Base-by-base conservation (phyloP, 805 yeast species). In the Spathaspora hagerdaliae region DNA sequence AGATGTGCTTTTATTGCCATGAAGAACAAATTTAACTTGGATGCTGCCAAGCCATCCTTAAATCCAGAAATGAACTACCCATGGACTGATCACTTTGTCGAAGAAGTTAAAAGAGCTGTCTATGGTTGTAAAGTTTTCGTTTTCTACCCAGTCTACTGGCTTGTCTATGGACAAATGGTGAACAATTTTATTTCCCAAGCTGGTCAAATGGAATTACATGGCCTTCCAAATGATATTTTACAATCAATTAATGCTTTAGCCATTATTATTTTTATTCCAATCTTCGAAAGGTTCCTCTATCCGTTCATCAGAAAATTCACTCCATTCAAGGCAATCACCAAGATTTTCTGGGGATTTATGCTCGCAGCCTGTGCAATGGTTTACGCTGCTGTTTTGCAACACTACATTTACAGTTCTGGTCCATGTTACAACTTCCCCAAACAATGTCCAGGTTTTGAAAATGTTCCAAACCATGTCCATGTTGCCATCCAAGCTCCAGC, bases 191-290 rank as follows among this genome's bases (percentile, higher is more conserved):
- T 83, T 46, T 76, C 87, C 35, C 88, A 83, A 60, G 88, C 91
- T 36, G 85, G 82, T 46, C 74, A 77, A 52, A 82, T 85, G 87
- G 79, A 83, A 54, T 69, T 77, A 44, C 88, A 86, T 61, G 85
- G 87, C 35, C 73, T 85, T 53, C 92, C 95, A 51, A 86, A 86
- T 60, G 94, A 85, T 71, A 72, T 85, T 55, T 76, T 86, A 71
- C 84, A 81, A 64, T 83, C 81, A 58, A 76, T 86, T 52, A 85
- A 86, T 64, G 85, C 94, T 15, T 67, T 86, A 52, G 82, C 87
- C 31, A 76, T 86, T 54, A 83, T 86, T 53, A 69, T 86, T 13
- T 81, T 84, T 63, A 83, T 86, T 51, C 95, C 94, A 46, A 70
- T 85, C 53, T 74, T 75, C 63, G 87, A 85, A 60, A 63, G 72